Evolutionary conservation across 2,329 filamentous ascomycete genomes (phyloP).

Genomic region (Exophiala oligosperma): DNA sequence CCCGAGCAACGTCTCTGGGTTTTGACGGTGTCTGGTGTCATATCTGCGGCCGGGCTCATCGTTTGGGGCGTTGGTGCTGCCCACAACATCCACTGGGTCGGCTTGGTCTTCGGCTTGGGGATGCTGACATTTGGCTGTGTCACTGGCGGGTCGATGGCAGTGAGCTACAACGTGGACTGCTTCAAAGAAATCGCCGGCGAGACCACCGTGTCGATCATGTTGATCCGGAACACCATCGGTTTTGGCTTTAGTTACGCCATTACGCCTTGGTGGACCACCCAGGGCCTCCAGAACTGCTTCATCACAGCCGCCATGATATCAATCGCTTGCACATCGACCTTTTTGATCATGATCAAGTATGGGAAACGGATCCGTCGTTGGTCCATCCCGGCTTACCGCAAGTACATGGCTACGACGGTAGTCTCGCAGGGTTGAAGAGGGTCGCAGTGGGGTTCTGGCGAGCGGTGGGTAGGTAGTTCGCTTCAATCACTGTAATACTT

Average conservation of each 20-base stretch:
- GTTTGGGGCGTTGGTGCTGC: constrained; percentile 52
- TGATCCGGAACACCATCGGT: not conserved
- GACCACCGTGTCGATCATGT: not conserved
- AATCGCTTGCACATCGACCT: too few relatives aligned
- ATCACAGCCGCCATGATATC: not conserved
- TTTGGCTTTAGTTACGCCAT: not conserved
- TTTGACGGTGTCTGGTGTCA: constrained; percentile 36
- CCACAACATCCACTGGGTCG: constrained; percentile 49
- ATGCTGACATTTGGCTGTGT: constrained; percentile 12
- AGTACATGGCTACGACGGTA: constrained; percentile 2
- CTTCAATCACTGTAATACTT: too few relatives aligned
- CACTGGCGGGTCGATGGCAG: not conserved
- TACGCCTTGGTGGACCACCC: not conserved
- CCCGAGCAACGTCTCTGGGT: constrained; percentile 32
- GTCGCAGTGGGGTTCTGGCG: too few relatives aligned
- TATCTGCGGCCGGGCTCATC: constrained; percentile 36
- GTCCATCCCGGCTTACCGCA: constrained; percentile 4
- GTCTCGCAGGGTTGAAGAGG: constrained; percentile 4
- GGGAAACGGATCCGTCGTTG: constrained; percentile 1
- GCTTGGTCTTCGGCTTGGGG: constrained; percentile 42
- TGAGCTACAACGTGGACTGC: not conserved
- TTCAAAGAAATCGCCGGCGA: not conserved
- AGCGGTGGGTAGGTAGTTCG: too few relatives aligned
- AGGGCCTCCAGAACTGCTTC: not conserved
- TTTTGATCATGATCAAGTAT: constrained; percentile 1